These are phyloP conservation scores for Trametes sp. DNA, from an alignment of 1,284 basidiomycete species.

Conservation along the genomic window DNA sequence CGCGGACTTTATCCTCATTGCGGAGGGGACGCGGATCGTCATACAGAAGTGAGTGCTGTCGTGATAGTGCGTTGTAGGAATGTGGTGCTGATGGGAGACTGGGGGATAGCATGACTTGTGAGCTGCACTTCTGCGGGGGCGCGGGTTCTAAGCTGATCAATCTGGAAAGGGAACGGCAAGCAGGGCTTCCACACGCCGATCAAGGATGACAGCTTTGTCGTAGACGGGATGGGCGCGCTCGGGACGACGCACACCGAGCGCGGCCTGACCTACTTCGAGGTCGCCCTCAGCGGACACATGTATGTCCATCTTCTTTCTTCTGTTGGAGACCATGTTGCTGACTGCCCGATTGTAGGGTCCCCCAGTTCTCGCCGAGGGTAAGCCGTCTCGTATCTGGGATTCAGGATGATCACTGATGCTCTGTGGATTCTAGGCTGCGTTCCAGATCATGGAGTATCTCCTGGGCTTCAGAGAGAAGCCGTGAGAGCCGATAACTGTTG, in stretches of 20 bases:
- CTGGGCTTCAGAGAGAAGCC: constrained; percentile 62
- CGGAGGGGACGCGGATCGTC: constrained; percentile 71
- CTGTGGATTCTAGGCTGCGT: constrained; percentile 55
- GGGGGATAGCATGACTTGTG: neutral
- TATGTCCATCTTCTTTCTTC: constrained; percentile 42
- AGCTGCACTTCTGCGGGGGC: neutral
- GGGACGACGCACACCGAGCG: constrained; percentile 72
- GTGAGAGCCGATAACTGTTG: neutral
- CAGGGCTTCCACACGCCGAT: constrained; percentile 80
- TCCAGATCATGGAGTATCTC: constrained; percentile 74
- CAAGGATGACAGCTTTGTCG: constrained; percentile 66
- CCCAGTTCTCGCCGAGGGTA: constrained; percentile 62
- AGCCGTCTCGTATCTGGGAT: neutral
- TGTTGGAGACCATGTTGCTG: neutral
- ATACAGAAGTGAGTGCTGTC: constrained; percentile 57
- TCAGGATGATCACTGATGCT: neutral
- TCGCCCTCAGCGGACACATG: constrained; percentile 76
- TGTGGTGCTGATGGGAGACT: neutral
- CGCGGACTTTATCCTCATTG: constrained; percentile 74
- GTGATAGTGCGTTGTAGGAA: neutral
- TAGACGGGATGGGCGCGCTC: constrained; percentile 70
- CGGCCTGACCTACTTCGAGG: constrained; percentile 70
- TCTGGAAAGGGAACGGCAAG: constrained; percentile 58
- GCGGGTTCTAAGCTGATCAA: neutral
- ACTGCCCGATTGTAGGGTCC: constrained; percentile 52